Evolutionary conservation across 495 filamentous ascomycete species (phyloP), one percentile per base, ranked within the genome.

Genomic region (Podospora tetraspora): DNA sequence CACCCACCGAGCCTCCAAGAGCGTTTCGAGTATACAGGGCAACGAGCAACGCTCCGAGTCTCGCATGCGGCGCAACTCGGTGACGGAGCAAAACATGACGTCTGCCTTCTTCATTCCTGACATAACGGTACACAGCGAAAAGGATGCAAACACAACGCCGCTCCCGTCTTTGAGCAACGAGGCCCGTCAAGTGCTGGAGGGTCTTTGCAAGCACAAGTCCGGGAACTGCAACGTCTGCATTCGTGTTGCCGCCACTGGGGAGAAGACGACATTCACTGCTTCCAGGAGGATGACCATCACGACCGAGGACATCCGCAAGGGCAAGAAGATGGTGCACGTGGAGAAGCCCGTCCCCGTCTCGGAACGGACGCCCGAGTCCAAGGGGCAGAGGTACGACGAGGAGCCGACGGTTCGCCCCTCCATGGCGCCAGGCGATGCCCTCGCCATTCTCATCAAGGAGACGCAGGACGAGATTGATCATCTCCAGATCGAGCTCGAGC

Each of bases 391-490:
- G 10, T 83, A 86, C 70, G 86, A 90, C 66, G 87, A 90, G 21
- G 89, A 94, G 57, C 88, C 87, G 9, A 96, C 92, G 1, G 75
- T 95, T 67, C 90, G 92, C 4, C 93, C 93, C 4, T 84, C 91
- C 3, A 88, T 91, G 74, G 74, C 87, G 2, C 93, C 93, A 0
- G 86, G 82, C n/a, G 69, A 89, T 24, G 93, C 93, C 12, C 85
- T 97, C 24, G 91, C 91, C 23, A 86, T 85, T 3, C 91, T 95
- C 3, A 86, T 96, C 73, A 93, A 95, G 76, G 84, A 83, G 22
- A 81, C 97, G 19, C 81, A 91, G 63, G 93, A 97, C 77, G 96
- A 99, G 74, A 84, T 95, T 61, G 83, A 85, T 2, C 92, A 97
- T 77, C 78, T 97, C 32, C 91, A 92, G 77, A 82, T 90, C 75